Base-by-base conservation (phyloP, 2,329 filamentous ascomycete genomes). In the Pseudophaeomoniella oleicola region DNA sequence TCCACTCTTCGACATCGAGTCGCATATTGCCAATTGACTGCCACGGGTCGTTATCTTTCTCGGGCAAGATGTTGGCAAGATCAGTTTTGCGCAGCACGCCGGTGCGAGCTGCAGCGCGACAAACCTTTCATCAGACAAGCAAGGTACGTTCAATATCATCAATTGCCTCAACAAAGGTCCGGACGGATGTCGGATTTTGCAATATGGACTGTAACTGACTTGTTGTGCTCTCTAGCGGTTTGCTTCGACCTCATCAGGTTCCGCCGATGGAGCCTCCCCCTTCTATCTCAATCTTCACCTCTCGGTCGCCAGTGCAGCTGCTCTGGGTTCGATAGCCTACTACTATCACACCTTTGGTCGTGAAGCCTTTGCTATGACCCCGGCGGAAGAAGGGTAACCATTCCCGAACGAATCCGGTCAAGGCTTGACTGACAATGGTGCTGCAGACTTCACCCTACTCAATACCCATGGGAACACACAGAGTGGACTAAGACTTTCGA, bases 321-420 rank as follows among this genome's bases (percentile, higher is more conserved):
- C 88, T 53, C 69, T 84, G 63, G 87, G 86, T 53, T 88, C 88
- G 49, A 78, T 88, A 55, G 87, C 84, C 52, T 96, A 87, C 86
- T 96, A 94, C 70, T 93, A 88, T 64, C 85, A 94, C 66, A 78
- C 93, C 52, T 96, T 93, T 64, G 90, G 87, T 55, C 76, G 83
- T 53, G 78, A 81, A 53, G 81, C 83, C 44, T 75, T 85, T 63
- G 90, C 90, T 52, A 81, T 81, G 78, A 87, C 88, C 52, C 86
- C 85, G 46, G 81, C 81, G 56, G 90, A 98, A 71, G 90, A 98
- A 77, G 90, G 90, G 90, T 98, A 72, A 79, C 88, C 37, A 42
- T 47, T 36, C 33, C 30, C 33, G 30, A 36, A 34, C 34, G 39
- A 19, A 38, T 38, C 46, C 41, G 46, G 42, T 39, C 42, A 33